Conservation (phyloP, 768 basidiomycete genomes). For the Termitomyces titanicus region DNA sequence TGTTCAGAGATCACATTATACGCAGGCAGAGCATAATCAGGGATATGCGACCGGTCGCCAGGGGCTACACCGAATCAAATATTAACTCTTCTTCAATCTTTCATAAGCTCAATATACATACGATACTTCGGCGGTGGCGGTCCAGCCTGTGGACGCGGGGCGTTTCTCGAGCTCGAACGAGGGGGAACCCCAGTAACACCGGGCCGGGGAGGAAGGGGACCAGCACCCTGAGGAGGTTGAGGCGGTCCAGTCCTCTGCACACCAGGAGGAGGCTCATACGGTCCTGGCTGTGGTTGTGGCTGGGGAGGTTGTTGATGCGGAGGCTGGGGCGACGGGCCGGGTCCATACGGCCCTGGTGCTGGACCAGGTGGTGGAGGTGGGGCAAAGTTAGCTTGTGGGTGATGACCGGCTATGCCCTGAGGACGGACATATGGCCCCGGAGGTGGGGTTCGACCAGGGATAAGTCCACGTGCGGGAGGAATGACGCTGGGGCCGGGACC, state of each 20-base stretch:
- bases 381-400: constrained; percentile 20
- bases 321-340: constrained; percentile 15
- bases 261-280: constrained; percentile 42
- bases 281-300: constrained; percentile 28
- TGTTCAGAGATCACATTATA: constrained; percentile 64
- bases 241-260: constrained; percentile 22
- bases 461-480: constrained; percentile 37
- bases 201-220: constrained; percentile 19
- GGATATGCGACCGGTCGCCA: constrained; percentile 92
- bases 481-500: constrained; percentile 47
- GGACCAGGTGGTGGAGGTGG: constrained; percentile 23
- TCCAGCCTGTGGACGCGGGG: constrained; percentile 18
- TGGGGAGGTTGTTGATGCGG: constrained; percentile 19
- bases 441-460: constrained; percentile 41
- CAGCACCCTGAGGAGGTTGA: constrained; percentile 32
- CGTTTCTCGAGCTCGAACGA: constrained; percentile 18
- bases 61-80: constrained; percentile 48
- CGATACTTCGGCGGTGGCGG: constrained; percentile 44
- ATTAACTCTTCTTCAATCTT: constrained; percentile 2
- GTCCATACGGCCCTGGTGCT: constrained; percentile 23
- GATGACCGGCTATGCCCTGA: constrained; percentile 18
- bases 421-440: constrained; percentile 38
- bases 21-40: constrained; percentile 60
- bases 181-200: constrained; percentile 32
- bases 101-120: constrained; percentile 22